Evolutionary conservation across 139 green algal genomes (phyloP).

Genomic region (Auxenochlorella pyrenoidosa): DNA sequence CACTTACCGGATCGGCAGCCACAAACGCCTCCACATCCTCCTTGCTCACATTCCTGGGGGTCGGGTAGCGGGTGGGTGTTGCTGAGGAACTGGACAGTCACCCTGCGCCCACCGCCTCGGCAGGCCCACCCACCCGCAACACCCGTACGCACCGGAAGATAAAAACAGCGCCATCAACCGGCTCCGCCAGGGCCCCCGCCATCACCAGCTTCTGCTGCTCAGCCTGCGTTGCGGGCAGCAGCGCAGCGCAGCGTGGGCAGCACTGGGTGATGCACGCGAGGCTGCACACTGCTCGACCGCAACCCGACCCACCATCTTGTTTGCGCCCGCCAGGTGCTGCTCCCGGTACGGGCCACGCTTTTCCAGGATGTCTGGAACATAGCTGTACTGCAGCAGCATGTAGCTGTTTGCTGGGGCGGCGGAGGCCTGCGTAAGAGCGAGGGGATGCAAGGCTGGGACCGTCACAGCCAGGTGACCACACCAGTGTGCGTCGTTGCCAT

Average conservation of each 20-base stretch:
- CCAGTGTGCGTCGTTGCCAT: no score
- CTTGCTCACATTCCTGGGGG: background rate
- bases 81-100: no score
- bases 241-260: background rate
- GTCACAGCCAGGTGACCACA: no score
- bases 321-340: constrained; percentile 66
- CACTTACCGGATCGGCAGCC: constrained; percentile 37
- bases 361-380: constrained; percentile 82
- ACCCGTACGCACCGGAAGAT: constrained; percentile 62
- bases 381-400: constrained; percentile 63
- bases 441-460: background rate
- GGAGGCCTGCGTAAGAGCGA: constrained; percentile 1
- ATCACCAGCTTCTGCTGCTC: constrained; percentile 73
- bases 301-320: constrained; percentile 54
- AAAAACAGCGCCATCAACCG: constrained; percentile 72
- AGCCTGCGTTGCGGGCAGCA: constrained; percentile 42
- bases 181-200: constrained; percentile 71
- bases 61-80: no score
- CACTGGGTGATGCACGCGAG: background rate
- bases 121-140: no score
- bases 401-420: constrained; percentile 38
- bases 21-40: constrained; percentile 84
- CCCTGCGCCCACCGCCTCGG: no score
- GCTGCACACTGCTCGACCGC: background rate
- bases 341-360: constrained; percentile 77